phyloP scores from a whole-genome alignment of 257 asterid genomes.

The Jacaranda mimosifolia region DNA sequence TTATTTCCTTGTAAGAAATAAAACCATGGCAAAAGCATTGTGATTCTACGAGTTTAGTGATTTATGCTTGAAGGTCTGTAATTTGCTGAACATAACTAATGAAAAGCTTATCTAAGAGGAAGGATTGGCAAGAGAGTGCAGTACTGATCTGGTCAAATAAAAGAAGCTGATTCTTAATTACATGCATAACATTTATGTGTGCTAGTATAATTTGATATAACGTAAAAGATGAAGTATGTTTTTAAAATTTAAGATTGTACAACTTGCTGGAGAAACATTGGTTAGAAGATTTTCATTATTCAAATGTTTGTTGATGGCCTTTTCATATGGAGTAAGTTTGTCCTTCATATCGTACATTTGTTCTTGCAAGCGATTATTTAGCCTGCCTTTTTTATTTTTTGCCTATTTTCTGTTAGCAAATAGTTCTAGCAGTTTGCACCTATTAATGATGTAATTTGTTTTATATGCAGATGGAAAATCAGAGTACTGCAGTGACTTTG shows the following conservation, averaged over 20 bases:
- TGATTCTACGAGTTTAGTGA: neutral
- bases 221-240: neutral
- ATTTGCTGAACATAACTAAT: slow-evolving; percentile 23
- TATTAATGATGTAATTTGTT: slow-evolving; percentile 23
- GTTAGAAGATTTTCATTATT: slow-evolving; percentile 6
- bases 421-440: slow-evolving; percentile 4
- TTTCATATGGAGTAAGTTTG: slow-evolving; percentile 1
- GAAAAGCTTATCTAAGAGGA: slow-evolving; percentile 10
- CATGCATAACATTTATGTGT: neutral
- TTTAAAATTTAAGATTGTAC: neutral
- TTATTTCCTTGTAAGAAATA: slow-evolving; percentile 1
- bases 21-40: neutral
- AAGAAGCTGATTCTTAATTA: slow-evolving; percentile 27
- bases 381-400: neutral
- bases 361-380: neutral
- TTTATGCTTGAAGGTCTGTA: slow-evolving; percentile 7
- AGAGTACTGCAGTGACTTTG: slow-evolving; percentile 84
- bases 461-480: slow-evolving; percentile 75
- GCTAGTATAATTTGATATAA: neutral
- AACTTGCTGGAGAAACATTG: neutral
- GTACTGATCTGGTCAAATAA: neutral
- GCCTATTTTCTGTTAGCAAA: neutral
- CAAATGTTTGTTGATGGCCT: slow-evolving; percentile 7
- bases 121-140: slow-evolving; percentile 2
- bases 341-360: slow-evolving; percentile 7